A percentile compares a stretch with the other conserved stretches of the same genome.
phyloP scores from a whole-genome alignment of 768 basidiomycete genomes.

The Pulveroboletus sp. region DNA sequence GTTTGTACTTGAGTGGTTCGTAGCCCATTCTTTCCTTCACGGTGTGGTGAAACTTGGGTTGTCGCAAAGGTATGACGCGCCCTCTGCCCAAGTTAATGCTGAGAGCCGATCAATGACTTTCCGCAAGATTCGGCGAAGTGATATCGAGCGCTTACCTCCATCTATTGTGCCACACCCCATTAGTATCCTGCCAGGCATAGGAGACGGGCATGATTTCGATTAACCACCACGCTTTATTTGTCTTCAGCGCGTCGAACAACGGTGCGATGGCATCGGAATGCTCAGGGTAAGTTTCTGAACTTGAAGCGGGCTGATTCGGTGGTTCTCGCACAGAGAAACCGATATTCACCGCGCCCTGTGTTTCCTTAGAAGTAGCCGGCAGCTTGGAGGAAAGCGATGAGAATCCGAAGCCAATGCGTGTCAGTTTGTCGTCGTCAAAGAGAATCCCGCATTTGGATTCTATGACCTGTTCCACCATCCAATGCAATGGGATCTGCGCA shows the following conservation, averaged over 20 bases:
- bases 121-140: neutral
- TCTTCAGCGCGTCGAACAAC: slow-evolving; percentile 50
- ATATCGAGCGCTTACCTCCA: slow-evolving; percentile 46
- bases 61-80: slow-evolving; percentile 41
- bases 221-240: slow-evolving; percentile 59
- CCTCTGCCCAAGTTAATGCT: slow-evolving; percentile 54
- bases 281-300: slow-evolving; percentile 8
- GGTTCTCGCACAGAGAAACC: neutral
- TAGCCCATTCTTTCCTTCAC: slow-evolving; percentile 59
- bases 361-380: neutral
- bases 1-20: slow-evolving; percentile 49
- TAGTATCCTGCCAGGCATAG: slow-evolving; percentile 54
- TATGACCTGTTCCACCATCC: slow-evolving; percentile 76
- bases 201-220: slow-evolving; percentile 61
- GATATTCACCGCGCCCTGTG: neutral
- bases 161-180: slow-evolving; percentile 51
- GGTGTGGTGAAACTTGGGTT: slow-evolving; percentile 60
- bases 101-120: neutral
- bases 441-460: slow-evolving; percentile 54
- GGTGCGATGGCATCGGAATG: slow-evolving; percentile 41
- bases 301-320: neutral
- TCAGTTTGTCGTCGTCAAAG: slow-evolving; percentile 52
- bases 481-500: slow-evolving; percentile 62
- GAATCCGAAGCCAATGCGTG: slow-evolving; percentile 37
- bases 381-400: slow-evolving; percentile 4